Evolutionary conservation across 2,329 filamentous ascomycete species (phyloP).

Genomic region (Pezicula radicicola): DNA sequence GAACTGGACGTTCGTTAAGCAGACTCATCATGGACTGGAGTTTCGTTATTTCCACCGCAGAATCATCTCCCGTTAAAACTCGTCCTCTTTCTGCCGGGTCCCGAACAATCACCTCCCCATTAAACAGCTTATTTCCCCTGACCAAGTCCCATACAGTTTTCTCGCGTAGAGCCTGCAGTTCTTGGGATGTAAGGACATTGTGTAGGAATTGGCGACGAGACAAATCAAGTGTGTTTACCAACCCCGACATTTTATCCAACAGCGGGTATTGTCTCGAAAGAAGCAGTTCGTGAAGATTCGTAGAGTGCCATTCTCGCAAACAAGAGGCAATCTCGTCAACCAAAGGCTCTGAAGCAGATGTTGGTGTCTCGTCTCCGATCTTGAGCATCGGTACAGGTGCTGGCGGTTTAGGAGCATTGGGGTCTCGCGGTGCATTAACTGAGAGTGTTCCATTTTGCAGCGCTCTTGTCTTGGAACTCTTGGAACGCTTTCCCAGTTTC

Average conservation of each 20-base stretch:
- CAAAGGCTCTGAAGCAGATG: conserved; percentile 81
- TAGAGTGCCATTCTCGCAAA: conserved; percentile 96
- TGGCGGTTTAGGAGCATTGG: conserved; percentile 70
- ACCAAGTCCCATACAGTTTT: conserved; percentile 96
- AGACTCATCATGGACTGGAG: conserved; percentile 96
- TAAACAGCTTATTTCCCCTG: conserved; percentile 88
- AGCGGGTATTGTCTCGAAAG: conserved; percentile 77
- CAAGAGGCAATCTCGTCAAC: conserved; percentile 98
- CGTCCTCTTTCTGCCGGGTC: conserved; percentile 81
- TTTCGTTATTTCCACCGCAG: conserved; percentile 84
- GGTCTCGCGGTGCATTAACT: conserved; percentile 54
- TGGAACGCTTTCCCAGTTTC: conserved; percentile 3
- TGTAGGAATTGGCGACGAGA: conserved; percentile 88
- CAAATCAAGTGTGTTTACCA: conserved; percentile 81
- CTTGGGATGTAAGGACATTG: conserved; percentile 84
- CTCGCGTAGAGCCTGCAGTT: conserved; percentile 78
- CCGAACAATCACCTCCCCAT: conserved; percentile 90
- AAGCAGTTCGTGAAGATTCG: conserved; percentile 88
- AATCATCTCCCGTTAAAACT: conserved; percentile 88
- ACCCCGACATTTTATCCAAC: conserved; percentile 75
- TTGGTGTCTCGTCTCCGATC: conserved; percentile 94
- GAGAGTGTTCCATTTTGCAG: conserved; percentile 35
- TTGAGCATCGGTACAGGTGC: conserved; percentile 97
- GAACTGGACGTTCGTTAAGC: conserved; percentile 75
- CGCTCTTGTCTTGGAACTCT: conserved; percentile 15